Base-by-base conservation (phyloP, 2,329 filamentous ascomycete species). In the Rhynchosporium agropyri region DNA sequence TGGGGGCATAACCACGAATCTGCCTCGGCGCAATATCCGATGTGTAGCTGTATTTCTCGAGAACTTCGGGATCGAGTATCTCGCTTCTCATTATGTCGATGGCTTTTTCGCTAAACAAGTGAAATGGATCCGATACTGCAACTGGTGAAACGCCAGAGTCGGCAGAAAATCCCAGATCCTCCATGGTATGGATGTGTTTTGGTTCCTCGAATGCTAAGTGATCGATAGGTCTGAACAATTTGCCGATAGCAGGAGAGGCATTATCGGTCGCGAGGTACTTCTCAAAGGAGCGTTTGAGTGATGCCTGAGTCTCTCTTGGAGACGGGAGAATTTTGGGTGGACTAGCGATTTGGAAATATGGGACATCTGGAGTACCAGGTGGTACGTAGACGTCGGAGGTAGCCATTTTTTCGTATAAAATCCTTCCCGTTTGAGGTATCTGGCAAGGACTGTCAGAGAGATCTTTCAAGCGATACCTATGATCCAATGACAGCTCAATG, bases 61-160 rank as follows among this genome's bases (percentile, higher is more conserved):
- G 78, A 3, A 88, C 84, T 43, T 83, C 78, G 0, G 82, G 78
- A 53, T 80, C 81, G 45, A 88, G 77, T n/a, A 89, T 80, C 72
- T 90, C 87, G 3, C 76, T 76, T 60, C 87, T 80, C 81, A 89
- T 88, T 58, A 82, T 79, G 69, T 82, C 75, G 57, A 89, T 79
- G 1, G 86, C 86, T 53, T 87, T 84, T 38, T 79, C 71, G 10
- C 83, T 83, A 74, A 89, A 89, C 29, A 89, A 78, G 3, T 79
- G 79, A 72, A 89, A 89, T 0, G 86, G 85, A 63, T 88, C 83
- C 0, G 86, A 87, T 58, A 88, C 85, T 12, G 85, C 87, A 55
- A 85, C 78, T 0, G 81, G 80, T 1, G 87, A 89, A 31, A 89
- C 79, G 4, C 86, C 87, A 56, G 77, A 78, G 61, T 79, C 78